These are phyloP conservation scores for Cyclotella cryptica DNA, from an alignment of 108 stramenopile genomes.

Conservation along the genomic window DNA sequence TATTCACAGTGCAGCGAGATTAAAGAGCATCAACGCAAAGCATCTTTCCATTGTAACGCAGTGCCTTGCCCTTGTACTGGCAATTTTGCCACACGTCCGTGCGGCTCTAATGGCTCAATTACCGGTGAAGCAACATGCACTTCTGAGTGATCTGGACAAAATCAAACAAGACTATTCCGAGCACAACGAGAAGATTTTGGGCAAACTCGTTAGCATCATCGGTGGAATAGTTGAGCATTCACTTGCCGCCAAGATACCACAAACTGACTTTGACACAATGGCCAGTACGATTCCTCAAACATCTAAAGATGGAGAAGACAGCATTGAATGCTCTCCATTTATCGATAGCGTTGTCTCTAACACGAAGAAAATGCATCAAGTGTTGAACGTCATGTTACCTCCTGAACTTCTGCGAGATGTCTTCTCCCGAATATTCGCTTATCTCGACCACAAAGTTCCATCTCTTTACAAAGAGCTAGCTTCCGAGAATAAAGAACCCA, in stretches of 20 bases:
- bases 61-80: slow-evolving; percentile 84
- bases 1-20: slow-evolving; percentile 88
- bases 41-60: slow-evolving; percentile 94
- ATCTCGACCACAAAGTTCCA: slow-evolving; percentile 85
- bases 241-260: slow-evolving; percentile 69
- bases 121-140: slow-evolving; percentile 89
- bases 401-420: slow-evolving; percentile 93
- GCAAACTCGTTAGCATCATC: slow-evolving; percentile 96
- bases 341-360: slow-evolving; percentile 89
- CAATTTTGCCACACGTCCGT: slow-evolving; percentile 90
- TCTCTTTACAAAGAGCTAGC: slow-evolving; percentile 60
- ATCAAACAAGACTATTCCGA: slow-evolving; percentile 90
- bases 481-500: slow-evolving; percentile 18
- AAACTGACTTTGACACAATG: slow-evolving; percentile 78
- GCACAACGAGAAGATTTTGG: slow-evolving; percentile 92
- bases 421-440: slow-evolving; percentile 92
- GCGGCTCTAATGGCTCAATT: slow-evolving; percentile 94
- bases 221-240: slow-evolving; percentile 93
- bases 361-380: slow-evolving; percentile 93
- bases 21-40: slow-evolving; percentile 95
- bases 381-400: slow-evolving; percentile 87
- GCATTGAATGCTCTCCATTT: slow-evolving; percentile 74
- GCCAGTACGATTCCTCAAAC: slow-evolving; percentile 46
- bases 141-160: slow-evolving; percentile 91
- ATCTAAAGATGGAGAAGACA: slow-evolving; percentile 18